Base-by-base conservation (phyloP, 1,139 yeast genomes). In the Trichomonascaceae sp. region DNA sequence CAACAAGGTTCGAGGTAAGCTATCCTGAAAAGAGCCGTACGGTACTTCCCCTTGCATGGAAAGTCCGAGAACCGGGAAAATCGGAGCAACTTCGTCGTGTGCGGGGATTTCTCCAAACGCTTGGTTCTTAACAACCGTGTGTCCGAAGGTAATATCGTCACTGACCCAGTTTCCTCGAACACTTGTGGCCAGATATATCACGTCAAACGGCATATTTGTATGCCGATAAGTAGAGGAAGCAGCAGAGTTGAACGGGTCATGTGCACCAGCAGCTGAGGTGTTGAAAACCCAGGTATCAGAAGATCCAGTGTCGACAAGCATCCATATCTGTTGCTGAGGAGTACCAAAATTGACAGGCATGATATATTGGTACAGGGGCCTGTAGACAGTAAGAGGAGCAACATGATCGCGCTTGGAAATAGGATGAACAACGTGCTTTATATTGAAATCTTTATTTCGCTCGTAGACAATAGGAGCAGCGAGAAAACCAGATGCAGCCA, bases 251-350 rank as follows among this genome's bases (percentile, higher is more conserved):
- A 60, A 64, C 15, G 52, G 12, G 27, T 46, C 45, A 38, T 22
- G 12, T 13, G 56, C 51, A 1, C 65, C 66, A 20, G 59, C 54
- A 12, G 43, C 32, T 13, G 53, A 46, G 12, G 62, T 58, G 41
- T 63, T 63, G 60, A 66, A 64, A 17, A 83, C 77, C 87, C 87
- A 84, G 58, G 82, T 70, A 65, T 84, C 89, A 3, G 86, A 76
- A 1, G 87, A 82, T 0, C 89, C 89, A 7, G 88, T 82, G 63
- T 84, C 90, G 49, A 84, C 66, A 6, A 61, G 49, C 20, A 58
- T 52, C 39, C 54, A 50, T 43, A 58, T 48, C 9, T 39, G 43
- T 57, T 61, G 64, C 13, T 53, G 53, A 45, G 65, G 65, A 22
- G 63, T 61, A 15, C 65, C 65, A 5, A 61, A 13, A 4, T 9